Percentiles rank a stretch among this genome's conserved stretches.
Evolutionary conservation across 208 protist species (phyloP).

Genomic region (Leishmania turanica): DNA sequence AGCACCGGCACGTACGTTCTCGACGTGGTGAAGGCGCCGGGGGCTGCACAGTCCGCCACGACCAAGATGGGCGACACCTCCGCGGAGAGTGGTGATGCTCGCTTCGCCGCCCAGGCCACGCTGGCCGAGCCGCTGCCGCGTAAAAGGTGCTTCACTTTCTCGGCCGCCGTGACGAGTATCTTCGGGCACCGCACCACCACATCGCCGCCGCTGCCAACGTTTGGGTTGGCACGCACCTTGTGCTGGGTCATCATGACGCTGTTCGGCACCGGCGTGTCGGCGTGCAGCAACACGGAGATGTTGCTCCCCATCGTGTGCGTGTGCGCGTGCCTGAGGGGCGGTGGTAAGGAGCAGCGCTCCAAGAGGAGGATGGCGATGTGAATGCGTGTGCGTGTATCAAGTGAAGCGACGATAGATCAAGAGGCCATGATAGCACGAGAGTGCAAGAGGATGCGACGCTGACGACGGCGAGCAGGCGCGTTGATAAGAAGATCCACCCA

Average conservation of each 20-base stretch:
- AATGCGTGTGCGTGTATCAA: neutral
- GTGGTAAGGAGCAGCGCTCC: constrained; percentile 5
- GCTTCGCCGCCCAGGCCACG: neutral
- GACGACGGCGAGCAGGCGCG: neutral
- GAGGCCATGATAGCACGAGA: too few relatives aligned
- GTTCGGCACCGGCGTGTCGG: constrained; percentile 19
- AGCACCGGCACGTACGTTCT: constrained; percentile 15
- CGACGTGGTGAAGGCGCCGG: constrained; percentile 18
- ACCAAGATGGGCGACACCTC: constrained; percentile 13
- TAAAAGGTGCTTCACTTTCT: constrained; percentile 1
- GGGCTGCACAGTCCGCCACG: constrained; percentile 17
- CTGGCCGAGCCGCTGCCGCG: constrained; percentile 5
- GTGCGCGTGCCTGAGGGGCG: neutral
- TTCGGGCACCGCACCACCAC: constrained; percentile 19
- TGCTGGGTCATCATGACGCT: constrained; percentile 12
- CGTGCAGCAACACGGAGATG: constrained; percentile 22
- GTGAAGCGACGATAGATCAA: neutral
- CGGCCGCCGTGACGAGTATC: constrained; percentile 9
- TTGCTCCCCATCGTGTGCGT: constrained; percentile 22
- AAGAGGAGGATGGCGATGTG: neutral
- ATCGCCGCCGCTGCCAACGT: neutral
- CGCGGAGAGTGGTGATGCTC: neutral
- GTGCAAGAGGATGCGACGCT: constrained; percentile 4
- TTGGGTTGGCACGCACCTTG: neutral
- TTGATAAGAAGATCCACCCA: neutral